phyloP scores from a whole-genome alignment of 768 basidiomycete species.

The Lanmaoa rubissima region DNA sequence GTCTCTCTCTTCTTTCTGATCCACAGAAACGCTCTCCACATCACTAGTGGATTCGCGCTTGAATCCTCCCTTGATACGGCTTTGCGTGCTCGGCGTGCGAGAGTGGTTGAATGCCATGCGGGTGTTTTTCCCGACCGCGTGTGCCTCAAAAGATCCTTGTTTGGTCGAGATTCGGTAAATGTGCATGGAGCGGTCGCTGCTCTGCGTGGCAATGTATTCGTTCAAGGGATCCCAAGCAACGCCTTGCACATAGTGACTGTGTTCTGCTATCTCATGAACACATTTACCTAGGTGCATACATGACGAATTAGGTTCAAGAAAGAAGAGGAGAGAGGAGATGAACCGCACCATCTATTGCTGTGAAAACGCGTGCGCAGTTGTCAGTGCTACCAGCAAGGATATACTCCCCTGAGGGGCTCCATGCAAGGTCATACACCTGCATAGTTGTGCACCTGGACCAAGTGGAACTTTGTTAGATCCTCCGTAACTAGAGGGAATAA shows the following conservation, averaged over 20 bases:
- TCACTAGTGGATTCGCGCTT: conserved; percentile 81
- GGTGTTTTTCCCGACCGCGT: conserved; percentile 87
- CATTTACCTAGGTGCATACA: conserved; percentile 61
- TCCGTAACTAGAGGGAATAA: not conserved
- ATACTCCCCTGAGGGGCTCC: conserved; percentile 94
- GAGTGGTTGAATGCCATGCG: conserved; percentile 66
- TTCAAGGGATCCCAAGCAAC: conserved; percentile 99
- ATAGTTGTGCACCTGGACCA: conserved; percentile 79
- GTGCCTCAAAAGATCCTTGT: conserved; percentile 81
- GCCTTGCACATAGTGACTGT: conserved; percentile 96
- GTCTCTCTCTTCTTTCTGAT: conserved; percentile 47
- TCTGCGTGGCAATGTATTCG: conserved; percentile 96
- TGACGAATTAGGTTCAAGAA: not conserved
- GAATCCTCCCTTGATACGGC: conserved; percentile 53
- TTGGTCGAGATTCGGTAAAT: conserved; percentile 82
- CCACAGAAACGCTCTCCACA: conserved; percentile 62
- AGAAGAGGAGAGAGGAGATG: not conserved
- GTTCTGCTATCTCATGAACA: conserved; percentile 88
- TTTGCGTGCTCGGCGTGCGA: conserved; percentile 65
- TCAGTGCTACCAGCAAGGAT: conserved; percentile 97
- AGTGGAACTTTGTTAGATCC: conserved; percentile 2
- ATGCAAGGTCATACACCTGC: conserved; percentile 97
- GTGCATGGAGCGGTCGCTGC: conserved; percentile 94
- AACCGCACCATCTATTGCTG: conserved; percentile 63
- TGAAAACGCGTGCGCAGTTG: conserved; percentile 86